phyloP scores from a whole-genome alignment of 371 early-diverging fungal genomes.

The Smittium mucronatum region DNA sequence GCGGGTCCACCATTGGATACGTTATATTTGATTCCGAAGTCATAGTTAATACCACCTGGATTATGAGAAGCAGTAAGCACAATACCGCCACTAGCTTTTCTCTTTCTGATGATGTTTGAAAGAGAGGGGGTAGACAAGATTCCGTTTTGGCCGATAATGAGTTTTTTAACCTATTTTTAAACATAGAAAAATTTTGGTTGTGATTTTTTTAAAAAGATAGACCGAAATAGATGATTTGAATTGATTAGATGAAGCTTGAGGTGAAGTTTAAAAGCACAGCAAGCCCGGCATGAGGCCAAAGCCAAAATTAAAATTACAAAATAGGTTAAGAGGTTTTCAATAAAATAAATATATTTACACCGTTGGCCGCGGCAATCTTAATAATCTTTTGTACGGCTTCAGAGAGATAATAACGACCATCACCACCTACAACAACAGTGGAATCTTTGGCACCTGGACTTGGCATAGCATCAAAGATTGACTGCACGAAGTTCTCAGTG shows the following conservation, averaged over 20 bases:
- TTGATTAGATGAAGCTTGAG: too few species aligned
- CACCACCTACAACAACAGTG: slow-evolving; percentile 90
- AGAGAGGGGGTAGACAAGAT: slow-evolving; percentile 96
- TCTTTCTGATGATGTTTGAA: slow-evolving; percentile 81
- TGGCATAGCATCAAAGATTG: slow-evolving; percentile 71
- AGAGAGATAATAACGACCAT: slow-evolving; percentile 80
- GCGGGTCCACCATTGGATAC: slow-evolving; percentile 92
- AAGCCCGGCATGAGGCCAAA: too few species aligned
- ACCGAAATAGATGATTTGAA: too few species aligned
- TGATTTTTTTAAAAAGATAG: too few species aligned
- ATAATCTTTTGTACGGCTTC: slow-evolving; percentile 84
- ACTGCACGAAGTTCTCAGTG: slow-evolving; percentile 90
- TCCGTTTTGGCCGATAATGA: slow-evolving; percentile 85
- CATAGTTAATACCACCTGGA: slow-evolving; percentile 93
- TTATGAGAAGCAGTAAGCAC: slow-evolving; percentile 95
- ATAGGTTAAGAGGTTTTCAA: too few species aligned
- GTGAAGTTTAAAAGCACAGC: too few species aligned
- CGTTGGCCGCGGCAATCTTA: slow-evolving; percentile 71
- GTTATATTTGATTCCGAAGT: slow-evolving; percentile 98
- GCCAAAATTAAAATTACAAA: too few species aligned
- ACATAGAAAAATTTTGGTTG: too few species aligned
- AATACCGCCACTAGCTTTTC: slow-evolving; percentile 83
- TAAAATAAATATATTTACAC: too few species aligned
- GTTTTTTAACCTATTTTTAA: slow-evolving; percentile 37
- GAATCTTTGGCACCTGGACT: slow-evolving; percentile 51